Evolutionary conservation across 495 filamentous ascomycete species (phyloP), one percentile per base, ranked within the genome.

Genomic region (Cudoniella acicularis): DNA sequence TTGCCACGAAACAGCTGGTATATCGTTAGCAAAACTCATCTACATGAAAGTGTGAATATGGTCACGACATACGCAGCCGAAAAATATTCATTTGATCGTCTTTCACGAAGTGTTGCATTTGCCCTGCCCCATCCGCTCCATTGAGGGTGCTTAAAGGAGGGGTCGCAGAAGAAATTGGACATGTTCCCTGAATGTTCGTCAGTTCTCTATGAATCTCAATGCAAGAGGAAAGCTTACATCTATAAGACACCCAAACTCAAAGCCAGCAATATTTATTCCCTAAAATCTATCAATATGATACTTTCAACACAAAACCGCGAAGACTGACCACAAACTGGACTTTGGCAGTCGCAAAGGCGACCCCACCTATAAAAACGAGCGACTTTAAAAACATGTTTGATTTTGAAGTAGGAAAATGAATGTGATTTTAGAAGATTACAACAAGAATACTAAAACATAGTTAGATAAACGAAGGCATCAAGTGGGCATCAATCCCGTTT

Each of bases 21-120:
- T 10, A 9, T 10, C 8, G n/a, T 50, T 26, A 50, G 48, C 48
- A 26, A n/a, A 8, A 47, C 8, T n/a, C 8, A 4, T 21, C 4
- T 17, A 8, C n/a, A n/a, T n/a, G n/a, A n/a, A n/a, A n/a, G n/a
- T n/a, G n/a, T n/a, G n/a, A n/a, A n/a, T n/a, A n/a, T n/a, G n/a
- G n/a, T 8, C 20, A n/a, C 6, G 17, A 47, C 43, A 13, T 26
- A 50, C 48, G 82, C 3, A 85, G 70, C 18, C 82, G 77, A 70
- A 83, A 83, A 53, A 79, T 75, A 59, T 83, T 83, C 62, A 83
- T 70, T 46, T 72, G 67, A 50, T 79, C 73, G 42, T 78, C 69
- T 13, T 72, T 77, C 54, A 70, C 64, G 56, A 83, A 85, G 67
- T 85, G 82, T 18, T 76, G 65, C 76, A 85, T 85, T 64, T 85